These are phyloP conservation scores for Tylopilus intermedius DNA, from an alignment of 768 basidiomycete genomes.

Conservation along the genomic window DNA sequence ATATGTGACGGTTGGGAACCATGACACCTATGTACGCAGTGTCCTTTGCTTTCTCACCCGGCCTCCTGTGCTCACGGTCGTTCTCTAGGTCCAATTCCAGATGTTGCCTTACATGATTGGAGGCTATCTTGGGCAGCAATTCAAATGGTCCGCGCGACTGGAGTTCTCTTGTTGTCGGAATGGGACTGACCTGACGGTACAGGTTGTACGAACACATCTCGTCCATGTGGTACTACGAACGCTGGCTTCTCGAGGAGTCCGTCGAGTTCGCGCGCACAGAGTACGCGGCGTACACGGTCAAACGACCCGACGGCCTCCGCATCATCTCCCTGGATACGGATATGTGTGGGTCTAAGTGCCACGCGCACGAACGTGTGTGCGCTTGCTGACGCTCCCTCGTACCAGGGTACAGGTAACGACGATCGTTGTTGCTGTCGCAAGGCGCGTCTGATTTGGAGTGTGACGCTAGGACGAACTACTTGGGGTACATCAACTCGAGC, in stretches of 20 bases:
- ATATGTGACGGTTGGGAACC: conserved; percentile 71
- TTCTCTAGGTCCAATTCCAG: conserved; percentile 19
- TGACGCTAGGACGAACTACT: no score
- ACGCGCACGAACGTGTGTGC: no score
- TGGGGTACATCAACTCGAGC: no score
- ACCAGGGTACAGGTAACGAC: no score
- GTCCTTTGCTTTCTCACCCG: not conserved
- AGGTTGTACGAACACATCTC: conserved; percentile 49
- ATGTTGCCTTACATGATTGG: conserved; percentile 32
- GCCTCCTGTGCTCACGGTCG: not conserved
- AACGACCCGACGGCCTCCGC: no score
- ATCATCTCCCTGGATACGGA: no score
- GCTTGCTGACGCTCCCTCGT: no score
- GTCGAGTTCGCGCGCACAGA: conserved; percentile 26
- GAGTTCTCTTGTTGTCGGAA: not conserved
- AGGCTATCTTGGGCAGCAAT: conserved; percentile 31
- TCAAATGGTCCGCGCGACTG: conserved; percentile 33
- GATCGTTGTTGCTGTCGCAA: no score
- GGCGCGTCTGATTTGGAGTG: no score
- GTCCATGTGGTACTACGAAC: conserved; percentile 27
- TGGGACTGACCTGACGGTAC: not conserved
- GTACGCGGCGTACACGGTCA: no score
- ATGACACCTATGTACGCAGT: conserved; percentile 56
- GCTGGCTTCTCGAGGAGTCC: conserved; percentile 38
- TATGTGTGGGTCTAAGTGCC: no score